Percentiles rank a stretch among this genome's conserved stretches.
Conservation (phyloP, 1,139 yeast genomes). For the Taphrina pruni region DNA sequence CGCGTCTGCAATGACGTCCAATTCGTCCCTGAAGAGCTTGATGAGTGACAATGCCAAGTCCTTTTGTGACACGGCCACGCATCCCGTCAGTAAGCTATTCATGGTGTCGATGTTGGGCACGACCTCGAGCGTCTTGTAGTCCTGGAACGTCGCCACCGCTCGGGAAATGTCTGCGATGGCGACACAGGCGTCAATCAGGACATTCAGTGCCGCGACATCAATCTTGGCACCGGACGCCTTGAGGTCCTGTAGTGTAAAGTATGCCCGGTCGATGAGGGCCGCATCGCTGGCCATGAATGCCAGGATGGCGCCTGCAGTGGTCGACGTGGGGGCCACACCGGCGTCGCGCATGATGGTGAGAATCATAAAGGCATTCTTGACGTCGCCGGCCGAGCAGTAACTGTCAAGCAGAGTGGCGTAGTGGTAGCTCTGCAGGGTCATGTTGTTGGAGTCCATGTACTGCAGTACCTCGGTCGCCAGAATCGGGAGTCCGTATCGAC, state of each 20-base stretch:
- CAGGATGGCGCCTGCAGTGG: conserved; percentile 32
- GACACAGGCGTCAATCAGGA: conserved; percentile 33
- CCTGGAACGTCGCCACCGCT: conserved; percentile 40
- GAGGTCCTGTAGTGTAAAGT: conserved; percentile 36
- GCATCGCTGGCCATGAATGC: conserved; percentile 25
- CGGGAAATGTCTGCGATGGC: conserved; percentile 21
- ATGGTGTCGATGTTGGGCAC: conserved; percentile 26
- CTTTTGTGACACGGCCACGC: conserved; percentile 13
- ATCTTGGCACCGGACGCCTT: conserved; percentile 16
- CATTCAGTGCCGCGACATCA: conserved; percentile 37
- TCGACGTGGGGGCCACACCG: conserved; percentile 21
- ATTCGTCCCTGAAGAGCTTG: conserved; percentile 17
- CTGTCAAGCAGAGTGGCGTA: conserved; percentile 31
- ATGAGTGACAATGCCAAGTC: conserved; percentile 16
- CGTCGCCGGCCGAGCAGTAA: conserved; percentile 39
- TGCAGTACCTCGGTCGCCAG: conserved; percentile 37
- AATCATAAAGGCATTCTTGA: conserved; percentile 35
- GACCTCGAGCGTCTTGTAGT: conserved; percentile 12
- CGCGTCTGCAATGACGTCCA: conserved; percentile 15
- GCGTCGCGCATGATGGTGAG: conserved; percentile 29
- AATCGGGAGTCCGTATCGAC: conserved; percentile 25
- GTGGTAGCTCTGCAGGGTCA: conserved; percentile 4
- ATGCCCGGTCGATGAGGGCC: conserved; percentile 39
- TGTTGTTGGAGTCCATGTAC: conserved; percentile 16
- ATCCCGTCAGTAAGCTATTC: conserved; percentile 35